A percentile compares a stretch with the other conserved stretches of the same genome.
Evolutionary conservation across 1,284 basidiomycete species (phyloP).

Genomic region (Sporisorium scitamineum): DNA sequence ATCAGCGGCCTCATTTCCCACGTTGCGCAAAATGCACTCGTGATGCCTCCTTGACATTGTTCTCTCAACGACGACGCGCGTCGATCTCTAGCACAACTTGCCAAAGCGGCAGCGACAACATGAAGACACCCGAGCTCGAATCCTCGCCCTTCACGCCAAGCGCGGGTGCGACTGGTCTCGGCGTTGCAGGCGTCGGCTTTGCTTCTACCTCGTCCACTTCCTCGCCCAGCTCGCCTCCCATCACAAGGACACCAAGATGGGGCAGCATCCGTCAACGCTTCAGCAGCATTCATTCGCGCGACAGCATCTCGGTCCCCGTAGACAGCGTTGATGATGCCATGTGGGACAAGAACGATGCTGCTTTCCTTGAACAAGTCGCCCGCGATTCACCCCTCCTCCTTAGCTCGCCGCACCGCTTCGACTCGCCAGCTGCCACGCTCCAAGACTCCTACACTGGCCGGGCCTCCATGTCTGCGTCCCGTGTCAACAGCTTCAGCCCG

Average conservation of each 20-base stretch:
- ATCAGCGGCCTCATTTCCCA: neutral
- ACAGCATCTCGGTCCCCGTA: slow-evolving; percentile 14
- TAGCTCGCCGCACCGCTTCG: slow-evolving; percentile 17
- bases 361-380: slow-evolving; percentile 47
- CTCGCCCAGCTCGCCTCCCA: slow-evolving; percentile 11
- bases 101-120: neutral
- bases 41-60: neutral
- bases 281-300: slow-evolving; percentile 41
- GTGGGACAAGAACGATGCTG: slow-evolving; percentile 55
- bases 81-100: too few relatives aligned
- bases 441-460: slow-evolving; percentile 9
- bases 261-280: slow-evolving; percentile 43
- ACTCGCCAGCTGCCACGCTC: slow-evolving; percentile 13
- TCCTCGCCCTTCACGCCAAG: neutral
- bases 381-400: slow-evolving; percentile 27
- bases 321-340: slow-evolving; percentile 44
- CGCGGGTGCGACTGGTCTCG: slow-evolving; percentile 13
- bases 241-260: slow-evolving; percentile 32
- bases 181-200: slow-evolving; percentile 20
- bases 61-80: neutral
- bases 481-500: slow-evolving; percentile 9
- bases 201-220: slow-evolving; percentile 16
- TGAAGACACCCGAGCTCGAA: slow-evolving; percentile 25
- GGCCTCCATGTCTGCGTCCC: slow-evolving; percentile 10
- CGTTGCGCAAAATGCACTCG: neutral